Evolutionary conservation across 2,329 filamentous ascomycete genomes (phyloP).

Genomic region (Exophiala viscosa): DNA sequence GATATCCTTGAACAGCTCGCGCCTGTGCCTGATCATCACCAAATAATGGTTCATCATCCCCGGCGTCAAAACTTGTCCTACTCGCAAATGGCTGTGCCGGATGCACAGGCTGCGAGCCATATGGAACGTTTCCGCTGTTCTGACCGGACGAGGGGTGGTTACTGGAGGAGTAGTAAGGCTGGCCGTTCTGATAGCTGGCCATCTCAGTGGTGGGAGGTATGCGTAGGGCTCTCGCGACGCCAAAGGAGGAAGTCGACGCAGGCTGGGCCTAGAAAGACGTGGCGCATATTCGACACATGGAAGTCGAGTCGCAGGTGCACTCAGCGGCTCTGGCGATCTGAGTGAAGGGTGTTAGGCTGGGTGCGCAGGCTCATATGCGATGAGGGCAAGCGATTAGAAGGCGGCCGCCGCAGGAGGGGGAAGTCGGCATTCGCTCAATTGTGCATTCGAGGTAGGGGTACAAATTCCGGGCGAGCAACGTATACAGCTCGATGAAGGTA

Average conservation of each 20-base stretch:
- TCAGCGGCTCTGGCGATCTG: constrained; percentile 8
- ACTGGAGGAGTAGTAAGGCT: constrained; percentile 43
- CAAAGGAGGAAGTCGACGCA: constrained; percentile 19
- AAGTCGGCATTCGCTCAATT: neutral
- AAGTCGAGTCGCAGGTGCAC: neutral
- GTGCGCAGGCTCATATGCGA: constrained; percentile 13
- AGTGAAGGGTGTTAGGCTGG: constrained; percentile 6
- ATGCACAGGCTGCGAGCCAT: constrained; percentile 30
- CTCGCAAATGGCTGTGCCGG: constrained; percentile 46
- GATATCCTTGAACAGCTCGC: constrained; percentile 14
- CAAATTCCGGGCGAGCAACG: constrained; percentile 1
- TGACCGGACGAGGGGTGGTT: constrained; percentile 33
- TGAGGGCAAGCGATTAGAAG: constrained; percentile 5
- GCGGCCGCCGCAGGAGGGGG: constrained; percentile 10
- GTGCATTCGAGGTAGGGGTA: neutral
- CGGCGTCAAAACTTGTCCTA: constrained; percentile 70
- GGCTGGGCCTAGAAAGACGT: constrained; percentile 9
- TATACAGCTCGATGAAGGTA: too few relatives aligned
- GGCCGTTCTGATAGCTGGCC: constrained; percentile 56
- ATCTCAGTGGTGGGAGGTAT: constrained; percentile 35
- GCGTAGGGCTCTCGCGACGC: constrained; percentile 5
- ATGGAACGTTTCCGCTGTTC: constrained; percentile 42
- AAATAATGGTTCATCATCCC: constrained; percentile 63
- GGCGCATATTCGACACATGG: constrained; percentile 21
- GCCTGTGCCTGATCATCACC: constrained; percentile 30